Base-by-base conservation (phyloP, 139 green algal genomes). In the Diplosphaera chodatii region DNA sequence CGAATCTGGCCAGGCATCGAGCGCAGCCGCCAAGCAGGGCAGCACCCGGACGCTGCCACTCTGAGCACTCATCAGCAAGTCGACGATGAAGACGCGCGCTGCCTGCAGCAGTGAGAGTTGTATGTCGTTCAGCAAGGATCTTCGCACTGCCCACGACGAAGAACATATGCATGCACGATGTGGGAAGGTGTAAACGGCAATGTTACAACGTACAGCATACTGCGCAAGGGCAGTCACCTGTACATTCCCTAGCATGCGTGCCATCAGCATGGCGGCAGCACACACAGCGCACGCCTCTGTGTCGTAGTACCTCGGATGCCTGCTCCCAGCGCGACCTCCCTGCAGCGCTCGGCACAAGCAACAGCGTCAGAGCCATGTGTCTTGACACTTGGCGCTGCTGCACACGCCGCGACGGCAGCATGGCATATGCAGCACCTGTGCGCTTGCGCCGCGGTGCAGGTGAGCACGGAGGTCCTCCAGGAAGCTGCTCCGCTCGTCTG, bases 281-380 rank as follows among this genome's bases (percentile, higher is more conserved):
- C 31, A 40, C 31, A 48, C 31, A 10, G 64, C 64, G 32, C 32
- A 69, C 16, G 64, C 64, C 32, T 69, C 64, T 4, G 64, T 69
- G 31, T 69, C 31, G 28, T 48, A 48, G 48, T 59, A 59, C 48
- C 48, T 59, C 16, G 48, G 48, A 18, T 59, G 48, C 48, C 25
- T 59, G 48, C 3, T 27, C 10, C 48, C 48, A 10, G 48, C 48
- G 13, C 48, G 48, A 4, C 8, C 8, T 3, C 48, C 48, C 48
- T 59, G 48, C 16, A 48, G 37, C 37, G n/a, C n/a, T n/a, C n/a
- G n/a, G n/a, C n/a, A n/a, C 37, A 48, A 48, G 37, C 37, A 48
- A 10, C 37, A 48, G 37, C 10, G 37, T 48, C 37, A 48, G n/a
- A n/a, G n/a, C n/a, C n/a, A n/a, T n/a, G n/a, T n/a, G n/a, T n/a